phyloP scores from a whole-genome alignment of 257 asterid species.

The Nicotiana obtusifolia region DNA sequence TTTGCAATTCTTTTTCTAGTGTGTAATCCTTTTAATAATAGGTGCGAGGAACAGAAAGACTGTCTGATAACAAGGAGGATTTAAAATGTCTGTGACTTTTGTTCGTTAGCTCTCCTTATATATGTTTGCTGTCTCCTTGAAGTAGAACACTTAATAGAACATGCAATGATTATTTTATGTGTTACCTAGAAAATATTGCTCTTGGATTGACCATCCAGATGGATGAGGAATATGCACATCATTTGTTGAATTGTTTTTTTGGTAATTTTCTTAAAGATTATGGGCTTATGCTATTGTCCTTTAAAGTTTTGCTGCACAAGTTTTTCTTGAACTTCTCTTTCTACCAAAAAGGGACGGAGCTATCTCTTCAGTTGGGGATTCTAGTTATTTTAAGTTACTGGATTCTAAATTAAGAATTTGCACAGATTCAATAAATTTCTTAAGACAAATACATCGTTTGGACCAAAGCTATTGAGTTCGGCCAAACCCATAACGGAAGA shows the following conservation, averaged over 20 bases:
- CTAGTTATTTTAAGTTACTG: too few species aligned
- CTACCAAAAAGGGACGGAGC: too few species aligned
- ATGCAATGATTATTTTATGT: background rate
- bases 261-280: background rate
- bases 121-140: background rate
- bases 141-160: background rate
- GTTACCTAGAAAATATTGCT: background rate
- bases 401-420: too few species aligned
- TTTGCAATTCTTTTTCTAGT: background rate
- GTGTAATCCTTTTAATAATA: background rate
- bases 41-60: background rate
- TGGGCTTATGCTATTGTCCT: background rate
- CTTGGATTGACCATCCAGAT: background rate
- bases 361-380: too few species aligned
- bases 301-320: background rate
- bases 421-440: too few species aligned
- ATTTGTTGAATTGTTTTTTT: background rate
- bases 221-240: background rate
- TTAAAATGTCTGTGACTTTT: background rate
- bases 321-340: background rate
- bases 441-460: too few species aligned
- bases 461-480: too few species aligned
- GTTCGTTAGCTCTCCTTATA: background rate
- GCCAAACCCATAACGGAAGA: too few species aligned
- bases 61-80: background rate